Base-by-base conservation (phyloP, 2,329 filamentous ascomycete species). In the Aspergillus eucalypticola region DNA sequence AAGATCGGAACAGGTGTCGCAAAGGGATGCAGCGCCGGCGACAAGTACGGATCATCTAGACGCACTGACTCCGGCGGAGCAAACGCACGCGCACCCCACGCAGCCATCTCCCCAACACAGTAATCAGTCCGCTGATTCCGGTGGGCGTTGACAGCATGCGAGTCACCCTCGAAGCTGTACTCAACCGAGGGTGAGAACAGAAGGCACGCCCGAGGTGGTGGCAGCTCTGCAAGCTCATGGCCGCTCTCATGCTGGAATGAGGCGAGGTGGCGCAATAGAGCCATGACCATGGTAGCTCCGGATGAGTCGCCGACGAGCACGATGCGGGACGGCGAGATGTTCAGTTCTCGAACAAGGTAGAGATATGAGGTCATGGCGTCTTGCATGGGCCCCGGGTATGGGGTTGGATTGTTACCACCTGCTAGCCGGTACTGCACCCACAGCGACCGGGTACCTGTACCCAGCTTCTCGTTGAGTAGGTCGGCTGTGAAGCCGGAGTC, bases 291-390 rank as follows among this genome's bases (percentile, higher is more conserved):
- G n/a, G 64, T 67, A 21, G 59, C 59, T 11, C 67, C 67, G 23
- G 66, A 61, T n/a, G 62, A 66, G 49, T 69, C 67, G 50, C 67
- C 67, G 5, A 58, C 62, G 19, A 69, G 38, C 3, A 69, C 39
- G 25, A 69, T 68, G 5, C 63, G 67, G 8, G 52, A 60, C 5
- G 67, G 61, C 2, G 65, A 63, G 50, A 69, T 68, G 19, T 58
- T 51, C 2, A 67, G n/a, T 2, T 61, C 60, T 23, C 63, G 56
- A 17, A 68, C 42, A 19, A 69, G 63, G 23, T 68, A 67, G 27
- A 61, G 17, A 41, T 69, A 69, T 8, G 66, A 61, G 1, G 67
- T 64, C 25, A 69, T 54, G n/a, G 66, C 65, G 23, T 69, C 67
- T 64, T 68, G 67, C 38, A 69, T 61, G 10, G 66, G 63, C 8